Base-by-base conservation (phyloP, 1,139 yeast genomes). In the Yamadazyma atlantica region DNA sequence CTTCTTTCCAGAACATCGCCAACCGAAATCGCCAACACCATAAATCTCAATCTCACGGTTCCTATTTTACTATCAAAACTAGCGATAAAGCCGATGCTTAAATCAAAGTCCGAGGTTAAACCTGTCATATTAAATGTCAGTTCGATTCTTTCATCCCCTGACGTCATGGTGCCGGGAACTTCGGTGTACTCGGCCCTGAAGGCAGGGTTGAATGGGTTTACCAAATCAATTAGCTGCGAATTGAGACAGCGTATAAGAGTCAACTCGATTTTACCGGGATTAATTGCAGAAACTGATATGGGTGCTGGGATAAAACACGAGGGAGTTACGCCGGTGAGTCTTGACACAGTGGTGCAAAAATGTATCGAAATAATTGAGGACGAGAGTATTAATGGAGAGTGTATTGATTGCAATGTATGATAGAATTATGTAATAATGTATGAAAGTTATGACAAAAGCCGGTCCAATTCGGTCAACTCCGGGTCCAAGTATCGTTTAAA, bases 141-240 rank as follows among this genome's bases (percentile, higher is more conserved):
- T 1, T 88, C 97, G 0, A 71, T 85, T 3, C 63, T 90, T 19
- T 85, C 86, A 0, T 32, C 47, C 44, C 42, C 66, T 44, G 40
- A 75, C 59, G 3, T 69, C 1, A 62, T 67, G 2, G 37, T 46
- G 1, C 63, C 74, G 1, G 97, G 97, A 0, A 78, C 95, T 0
- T 51, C 85, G 0, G 82, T 85, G 0, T 92, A 92, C 55, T 70
- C 88, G 1, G 92, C 95, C 0, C 70, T 88, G 35, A 92, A 92
- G 56, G 85, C 89, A 0, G 97, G 95, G 0, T 49, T 85, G 11
- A 54, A 75, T 33, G 87, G 85, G 4, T 84, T 88, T 50, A 77
- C 95, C 0, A 61, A 66, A 32, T 65, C 84, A 0, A 57, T 88
- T 32, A 82, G 92, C 0, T 53, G 58, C 3, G 98, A 92, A 50